Evolutionary conservation across 208 protist species (phyloP), one percentile per base, ranked within the genome.

Genomic region (Trichomonas gallinae): DNA sequence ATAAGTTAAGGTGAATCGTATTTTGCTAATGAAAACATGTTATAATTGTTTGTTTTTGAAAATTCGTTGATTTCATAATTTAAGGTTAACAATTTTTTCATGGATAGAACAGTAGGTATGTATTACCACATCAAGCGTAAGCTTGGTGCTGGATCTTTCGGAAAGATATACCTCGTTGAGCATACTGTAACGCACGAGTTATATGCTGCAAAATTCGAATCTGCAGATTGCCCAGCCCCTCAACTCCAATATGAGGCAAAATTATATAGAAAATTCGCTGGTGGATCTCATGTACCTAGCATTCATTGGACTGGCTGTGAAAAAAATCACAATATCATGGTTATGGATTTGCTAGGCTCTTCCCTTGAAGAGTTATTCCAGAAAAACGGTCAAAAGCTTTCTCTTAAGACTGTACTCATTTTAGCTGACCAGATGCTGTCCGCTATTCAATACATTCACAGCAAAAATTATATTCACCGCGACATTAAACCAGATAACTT

Each of bases 401-500:
- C 98, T 38, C 97, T 99, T 34, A 99, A 99, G 97, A 99, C 99
- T 21, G 98, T 99, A 21, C 97, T 99, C 8, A 99, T 99, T 98
- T 97, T 99, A 4, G 99, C 98, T 21, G 98, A 99, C 96, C 99
- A 99, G 97, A 98, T 99, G 98, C 97, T 99, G 49, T 85, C 96
- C 13, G 97, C 99, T 26, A 97, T 99, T 11, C 98, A 99, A 97
- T 99, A 98, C 97, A 97, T 99, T 45, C 99, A 99, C 97, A 98
- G 97, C 0, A 99, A 99, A 87, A 98, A 98, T 96, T 99, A 99
- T 97, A 98, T 99, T 89, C 99, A 99, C 97, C 98, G 99, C 46
- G 99, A 99, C 97, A 98, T 98, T 49, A 98, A 98, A 83, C 99
- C 99, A n/a, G 99, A 99, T 97, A 99, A 99, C 97, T 99, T 99